These are phyloP conservation scores for Nakaseomyces nivariensis DNA, from an alignment of 1,139 yeast genomes.

Conservation along the genomic window DNA sequence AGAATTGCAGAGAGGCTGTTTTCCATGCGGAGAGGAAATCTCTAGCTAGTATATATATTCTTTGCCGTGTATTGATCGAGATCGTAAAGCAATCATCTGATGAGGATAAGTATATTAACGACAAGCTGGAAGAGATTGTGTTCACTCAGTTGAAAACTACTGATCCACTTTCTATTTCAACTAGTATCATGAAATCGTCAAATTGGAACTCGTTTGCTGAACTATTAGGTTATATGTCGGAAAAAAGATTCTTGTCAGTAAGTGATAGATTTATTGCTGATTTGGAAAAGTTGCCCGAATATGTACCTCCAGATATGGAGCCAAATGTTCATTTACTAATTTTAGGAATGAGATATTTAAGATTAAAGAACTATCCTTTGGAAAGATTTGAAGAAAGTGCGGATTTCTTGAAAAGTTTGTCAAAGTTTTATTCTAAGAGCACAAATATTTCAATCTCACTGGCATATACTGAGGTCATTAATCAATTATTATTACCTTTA, in stretches of 20 bases:
- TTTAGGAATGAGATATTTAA: constrained; percentile 82
- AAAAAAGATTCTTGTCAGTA: constrained; percentile 70
- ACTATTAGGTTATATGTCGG: constrained; percentile 83
- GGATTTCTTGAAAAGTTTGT: constrained; percentile 74
- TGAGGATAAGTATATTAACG: constrained; percentile 70
- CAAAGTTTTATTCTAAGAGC: constrained; percentile 67
- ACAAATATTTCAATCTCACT: constrained; percentile 53
- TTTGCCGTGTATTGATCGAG: constrained; percentile 90
- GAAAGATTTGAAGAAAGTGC: constrained; percentile 89
- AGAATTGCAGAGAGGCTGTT: constrained; percentile 57
- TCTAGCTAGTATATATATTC: constrained; percentile 72
- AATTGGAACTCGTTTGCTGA: constrained; percentile 93
- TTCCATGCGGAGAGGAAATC: constrained; percentile 82
- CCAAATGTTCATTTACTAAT: constrained; percentile 66
- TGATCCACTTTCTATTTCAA: constrained; percentile 59
- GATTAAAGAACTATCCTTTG: constrained; percentile 71
- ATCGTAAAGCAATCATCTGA: constrained; percentile 83
- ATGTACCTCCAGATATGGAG: constrained; percentile 50
- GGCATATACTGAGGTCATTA: constrained; percentile 80
- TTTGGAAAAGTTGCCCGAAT: constrained; percentile 65
- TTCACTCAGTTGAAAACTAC: constrained; percentile 83
- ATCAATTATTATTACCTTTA: constrained; percentile 64
- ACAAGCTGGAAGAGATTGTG: constrained; percentile 83
- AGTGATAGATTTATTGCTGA: constrained; percentile 92
- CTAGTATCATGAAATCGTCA: constrained; percentile 71